Evolutionary conservation across 2,329 filamentous ascomycete genomes (phyloP).

Genomic region (Westerdykella aurantiaca): DNA sequence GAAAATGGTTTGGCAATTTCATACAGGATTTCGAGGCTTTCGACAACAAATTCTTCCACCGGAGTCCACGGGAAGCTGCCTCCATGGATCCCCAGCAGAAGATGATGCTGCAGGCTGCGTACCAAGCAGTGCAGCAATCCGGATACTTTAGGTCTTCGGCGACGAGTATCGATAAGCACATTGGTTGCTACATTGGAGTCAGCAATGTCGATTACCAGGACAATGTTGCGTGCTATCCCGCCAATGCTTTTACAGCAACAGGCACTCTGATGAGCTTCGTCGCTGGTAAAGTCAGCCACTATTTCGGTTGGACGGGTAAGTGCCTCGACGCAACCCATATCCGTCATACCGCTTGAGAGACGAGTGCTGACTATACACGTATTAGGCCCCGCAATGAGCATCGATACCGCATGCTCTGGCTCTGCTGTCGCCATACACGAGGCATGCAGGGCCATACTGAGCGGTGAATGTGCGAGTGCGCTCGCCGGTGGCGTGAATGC

Average conservation of each 20-base stretch:
- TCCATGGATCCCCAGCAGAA: conserved; percentile 9
- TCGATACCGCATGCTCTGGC: conserved; percentile 35
- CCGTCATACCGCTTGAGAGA: no score
- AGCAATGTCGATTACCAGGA: conserved; percentile 25
- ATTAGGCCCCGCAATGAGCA: conserved; percentile 15
- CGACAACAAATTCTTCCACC: conserved; percentile 11
- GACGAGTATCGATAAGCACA: conserved; percentile 26
- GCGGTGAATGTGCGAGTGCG: conserved; percentile 21
- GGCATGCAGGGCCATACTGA: conserved; percentile 22
- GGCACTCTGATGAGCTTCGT: conserved; percentile 17
- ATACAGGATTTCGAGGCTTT: conserved; percentile 5
- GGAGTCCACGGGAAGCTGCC: conserved; percentile 3
- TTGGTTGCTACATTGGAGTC: conserved; percentile 29
- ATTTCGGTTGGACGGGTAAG: conserved; percentile 24
- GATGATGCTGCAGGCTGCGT: conserved; percentile 3
- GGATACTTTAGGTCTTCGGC: conserved; percentile 39
- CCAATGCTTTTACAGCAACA: conserved; percentile 24
- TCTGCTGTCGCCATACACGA: conserved; percentile 17
- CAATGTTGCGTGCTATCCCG: conserved; percentile 21
- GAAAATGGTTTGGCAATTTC: conserved; percentile 10
- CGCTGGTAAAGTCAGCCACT: conserved; percentile 16
- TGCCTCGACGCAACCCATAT: no score
- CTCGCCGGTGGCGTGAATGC: conserved; percentile 36
- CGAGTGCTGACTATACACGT: no score
- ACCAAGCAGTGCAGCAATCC: conserved; percentile 36